phyloP scores from a whole-genome alignment of 2,329 filamentous ascomycete species.

The Scedosporium minutisporum region DNA sequence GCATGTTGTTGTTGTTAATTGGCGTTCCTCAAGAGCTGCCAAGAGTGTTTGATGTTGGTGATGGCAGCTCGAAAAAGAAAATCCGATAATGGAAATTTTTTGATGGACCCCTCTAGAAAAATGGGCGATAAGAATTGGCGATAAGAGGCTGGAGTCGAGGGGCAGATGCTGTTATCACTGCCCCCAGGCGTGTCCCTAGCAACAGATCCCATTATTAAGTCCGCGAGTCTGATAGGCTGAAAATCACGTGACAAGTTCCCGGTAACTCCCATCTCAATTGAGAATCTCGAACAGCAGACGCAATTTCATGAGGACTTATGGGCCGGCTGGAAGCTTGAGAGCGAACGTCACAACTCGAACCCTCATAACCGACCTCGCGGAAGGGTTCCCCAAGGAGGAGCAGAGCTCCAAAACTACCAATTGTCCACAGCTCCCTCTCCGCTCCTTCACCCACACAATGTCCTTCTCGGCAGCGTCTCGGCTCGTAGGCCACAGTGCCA shows the following conservation, averaged over 20 bases:
- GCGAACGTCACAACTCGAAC: conserved; percentile 4
- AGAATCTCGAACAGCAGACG: conserved; percentile 7
- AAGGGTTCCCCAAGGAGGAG: conserved; percentile 3
- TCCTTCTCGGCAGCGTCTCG: conserved; percentile 53
- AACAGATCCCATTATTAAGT: neutral
- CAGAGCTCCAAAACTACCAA: conserved; percentile 1
- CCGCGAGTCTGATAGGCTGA: neutral
- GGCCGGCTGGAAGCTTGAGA: neutral
- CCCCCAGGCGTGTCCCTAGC: conserved; percentile 1
- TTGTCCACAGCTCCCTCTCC: conserved; percentile 10
- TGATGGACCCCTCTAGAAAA: conserved; percentile 11
- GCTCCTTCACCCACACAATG: conserved; percentile 39
- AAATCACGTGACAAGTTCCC: neutral
- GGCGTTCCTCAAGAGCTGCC: neutral
- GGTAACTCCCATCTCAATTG: conserved; percentile 2
- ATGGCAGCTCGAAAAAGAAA: neutral
- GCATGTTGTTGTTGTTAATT: conserved; percentile 24
- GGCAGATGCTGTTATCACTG: neutral
- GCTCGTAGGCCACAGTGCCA: conserved; percentile 61
- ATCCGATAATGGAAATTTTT: conserved; percentile 11
- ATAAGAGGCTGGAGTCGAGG: conserved; percentile 3
- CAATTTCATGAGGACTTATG: conserved; percentile 1
- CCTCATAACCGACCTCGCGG: conserved; percentile 2
- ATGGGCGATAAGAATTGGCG: neutral
- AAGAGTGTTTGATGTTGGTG: conserved; percentile 12